Base-by-base conservation (phyloP, 1,284 basidiomycete genomes). In the Ceratobasidium sp. region DNA sequence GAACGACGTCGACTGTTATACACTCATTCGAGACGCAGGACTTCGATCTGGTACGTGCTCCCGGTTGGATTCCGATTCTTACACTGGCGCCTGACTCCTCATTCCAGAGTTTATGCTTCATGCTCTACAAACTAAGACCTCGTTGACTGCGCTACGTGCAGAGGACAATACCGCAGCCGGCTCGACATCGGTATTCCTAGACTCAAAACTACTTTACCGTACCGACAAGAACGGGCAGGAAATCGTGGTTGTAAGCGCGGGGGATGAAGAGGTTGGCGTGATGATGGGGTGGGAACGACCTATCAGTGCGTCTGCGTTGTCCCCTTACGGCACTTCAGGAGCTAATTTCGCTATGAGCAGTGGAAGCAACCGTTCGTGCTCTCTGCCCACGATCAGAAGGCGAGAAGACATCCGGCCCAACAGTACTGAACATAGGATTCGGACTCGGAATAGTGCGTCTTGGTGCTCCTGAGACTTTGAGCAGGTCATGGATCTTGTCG, bases 221-320 rank as follows among this genome's bases (percentile, higher is more conserved):
- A 88, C 85, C 53, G 96, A 97, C 83, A 87, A 89, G 44, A 85
- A 91, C 51, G 96, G 95, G 0, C 94, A 96, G 83, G 93, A 96
- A 78, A 90, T 96, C 39, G 96, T 95, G 81, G 85, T 94, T 33
- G 86, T 97, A 66, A 89, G 91, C 79, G 89, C 92, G 49, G 92
- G 91, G 23, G 91, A 91, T 78, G 92, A 91, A 60, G 90, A 93
- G 84, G 90, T 96, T 0, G 93, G 93, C 5, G 96, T 98, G 10
- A 98, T 98, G 97, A 98, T 98, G 96, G 95, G 95, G 1, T 97
- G 96, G 96, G 96, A 97, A 84, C 87, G 87, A 78, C 89, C 87
- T 7, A 94, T 98, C 82, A 98, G 92, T 92, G 83, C 84, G 87
- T 86, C 33, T 33, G 33, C 33, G 1, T 33, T 33, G 33, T 33